Evolutionary conservation across 2,329 filamentous ascomycete genomes (phyloP).

Genomic region (Thelonectria olida): DNA sequence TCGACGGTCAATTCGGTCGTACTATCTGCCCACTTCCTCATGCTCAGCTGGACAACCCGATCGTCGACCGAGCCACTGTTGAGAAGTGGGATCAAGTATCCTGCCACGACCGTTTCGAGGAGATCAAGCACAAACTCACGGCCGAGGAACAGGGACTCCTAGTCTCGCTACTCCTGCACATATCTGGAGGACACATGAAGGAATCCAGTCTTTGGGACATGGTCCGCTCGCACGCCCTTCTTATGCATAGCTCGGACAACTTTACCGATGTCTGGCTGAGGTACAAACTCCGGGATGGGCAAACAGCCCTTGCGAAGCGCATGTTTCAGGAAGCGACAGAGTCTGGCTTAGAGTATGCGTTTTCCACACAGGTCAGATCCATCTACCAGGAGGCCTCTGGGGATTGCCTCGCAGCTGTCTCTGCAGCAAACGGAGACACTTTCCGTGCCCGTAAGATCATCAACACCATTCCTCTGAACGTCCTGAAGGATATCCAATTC

Average conservation of each 20-base stretch:
- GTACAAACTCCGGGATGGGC: constrained; percentile 43
- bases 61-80: constrained; percentile 20
- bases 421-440: constrained; percentile 1
- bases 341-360: constrained; percentile 38
- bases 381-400: constrained; percentile 5
- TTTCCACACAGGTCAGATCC: constrained; percentile 34
- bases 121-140: constrained; percentile 44
- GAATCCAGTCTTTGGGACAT: constrained; percentile 36
- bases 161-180: constrained; percentile 37
- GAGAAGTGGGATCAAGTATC: constrained; percentile 38
- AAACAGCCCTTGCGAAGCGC: constrained; percentile 37
- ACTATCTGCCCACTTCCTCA: constrained; percentile 40
- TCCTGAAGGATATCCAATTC: constrained; percentile 15
- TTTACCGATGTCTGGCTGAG: constrained; percentile 33
- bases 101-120: constrained; percentile 36
- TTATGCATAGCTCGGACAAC: constrained; percentile 32
- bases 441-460: constrained; percentile 36
- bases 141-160: constrained; percentile 40
- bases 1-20: constrained; percentile 39
- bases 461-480: constrained; percentile 25
- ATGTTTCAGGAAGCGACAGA: constrained; percentile 41
- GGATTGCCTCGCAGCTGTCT: background rate
- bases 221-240: constrained; percentile 32
- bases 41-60: constrained; percentile 13
- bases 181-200: constrained; percentile 37